These are phyloP conservation scores for Austroboletus eburneus DNA, from an alignment of 768 basidiomycete genomes.

Conservation along the genomic window DNA sequence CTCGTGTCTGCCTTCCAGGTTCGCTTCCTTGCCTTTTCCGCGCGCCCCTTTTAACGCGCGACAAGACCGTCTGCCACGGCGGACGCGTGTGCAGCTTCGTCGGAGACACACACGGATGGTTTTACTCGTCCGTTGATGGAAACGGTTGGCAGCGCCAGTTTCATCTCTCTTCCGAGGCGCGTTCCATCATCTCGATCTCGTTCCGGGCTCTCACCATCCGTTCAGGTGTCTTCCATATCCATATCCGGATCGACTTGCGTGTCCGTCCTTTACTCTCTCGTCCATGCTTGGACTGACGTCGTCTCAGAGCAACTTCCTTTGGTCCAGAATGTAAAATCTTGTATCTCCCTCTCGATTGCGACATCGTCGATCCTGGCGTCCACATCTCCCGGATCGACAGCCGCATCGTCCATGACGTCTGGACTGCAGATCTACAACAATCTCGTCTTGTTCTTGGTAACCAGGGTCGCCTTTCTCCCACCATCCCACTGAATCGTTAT, in stretches of 20 bases:
- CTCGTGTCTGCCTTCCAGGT: constrained; percentile 48
- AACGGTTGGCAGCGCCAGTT: constrained; percentile 41
- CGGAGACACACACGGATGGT: constrained; percentile 54
- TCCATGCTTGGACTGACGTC: constrained; percentile 13
- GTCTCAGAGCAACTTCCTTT: constrained; percentile 50
- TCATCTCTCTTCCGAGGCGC: constrained; percentile 31
- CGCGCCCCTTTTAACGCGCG: not conserved
- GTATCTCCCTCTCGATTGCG: constrained; percentile 40
- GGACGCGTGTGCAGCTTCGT: constrained; percentile 37
- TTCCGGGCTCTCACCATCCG: not conserved
- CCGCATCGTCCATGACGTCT: constrained; percentile 49
- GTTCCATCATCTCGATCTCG: not conserved
- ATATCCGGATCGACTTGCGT: constrained; percentile 44
- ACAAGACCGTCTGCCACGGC: constrained; percentile 33
- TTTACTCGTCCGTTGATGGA: constrained; percentile 33
- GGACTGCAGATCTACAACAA: constrained; percentile 49
- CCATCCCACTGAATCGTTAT: not conserved
- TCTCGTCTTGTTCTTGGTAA: constrained; percentile 52
- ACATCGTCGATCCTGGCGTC: constrained; percentile 8
- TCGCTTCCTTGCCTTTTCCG: constrained; percentile 8
- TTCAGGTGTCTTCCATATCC: constrained; percentile 50
- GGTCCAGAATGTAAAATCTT: constrained; percentile 49
- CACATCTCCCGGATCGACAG: constrained; percentile 30
- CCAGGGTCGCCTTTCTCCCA: not conserved
- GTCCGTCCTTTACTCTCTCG: constrained; percentile 33